Evolutionary conservation across 306 rosid genomes (phyloP), one percentile per base, ranked within the genome.

Genomic region (Begonia masoniana): DNA sequence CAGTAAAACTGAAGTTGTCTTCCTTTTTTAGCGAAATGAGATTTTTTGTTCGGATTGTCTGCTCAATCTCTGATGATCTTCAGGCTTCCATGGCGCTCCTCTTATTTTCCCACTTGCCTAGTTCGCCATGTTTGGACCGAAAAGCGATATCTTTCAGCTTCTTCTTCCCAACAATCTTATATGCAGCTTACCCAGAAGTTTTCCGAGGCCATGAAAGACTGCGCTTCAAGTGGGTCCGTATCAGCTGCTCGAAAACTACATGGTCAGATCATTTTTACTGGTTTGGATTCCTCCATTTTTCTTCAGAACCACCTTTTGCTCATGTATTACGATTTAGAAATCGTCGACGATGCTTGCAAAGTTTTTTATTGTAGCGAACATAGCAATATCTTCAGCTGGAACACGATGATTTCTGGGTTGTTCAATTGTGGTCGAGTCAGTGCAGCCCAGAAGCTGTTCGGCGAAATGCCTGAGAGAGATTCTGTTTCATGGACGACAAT

Each of bases 401-500:
- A 81, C 12, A 68, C 84, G 2, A 75, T 78, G 67, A 69, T 81
- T 14, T 60, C 60, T 43, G 74, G 74, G 47, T 45, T 81, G 0
- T 67, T 69, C 4, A 31, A 57, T 56, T 81, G 65, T 0, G 82
- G 78, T 48, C 62, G 54, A 13, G 57, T 81, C 21, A 60, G 13
- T 12, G 69, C 64, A 43, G 88, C 82, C 13, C 55, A 65, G 47
- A 17, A 57, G 41, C 13, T 78, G 78, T 81, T 81, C 26, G 78
- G 62, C 23, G 73, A 72, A 74, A 74, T 78, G 82, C 84, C 88
- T 15, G 19, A 12, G 12, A 74, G 77, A 55, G 88, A 81, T 53
- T 66, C 72, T 8, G 73, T 81, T 64, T 72, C 88, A 41, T 81
- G 82, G 88, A 78, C 84, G 24, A 61, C 77, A 9, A 69, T 81